Evolutionary conservation across 2,329 filamentous ascomycete species (phyloP), one percentile per base, ranked within the genome.

Genomic region (Botrytis tulipae): DNA sequence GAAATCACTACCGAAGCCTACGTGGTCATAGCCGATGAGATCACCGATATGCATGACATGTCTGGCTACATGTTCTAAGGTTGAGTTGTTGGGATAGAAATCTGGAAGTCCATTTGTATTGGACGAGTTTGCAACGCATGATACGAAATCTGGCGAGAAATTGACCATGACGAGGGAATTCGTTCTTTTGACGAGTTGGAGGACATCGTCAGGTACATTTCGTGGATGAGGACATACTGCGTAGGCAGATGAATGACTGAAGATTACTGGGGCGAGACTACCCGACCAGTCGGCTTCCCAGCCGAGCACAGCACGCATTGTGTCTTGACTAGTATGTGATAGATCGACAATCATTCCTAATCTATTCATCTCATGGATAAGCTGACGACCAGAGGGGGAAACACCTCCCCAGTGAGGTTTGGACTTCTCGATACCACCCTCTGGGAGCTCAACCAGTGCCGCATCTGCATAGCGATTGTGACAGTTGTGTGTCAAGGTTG

Each of bases 341-440:
- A 98, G 86, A 80, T 98, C 95, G 59, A 98, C 92, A n/a, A 98
- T 90, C 91, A 98, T 94, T 40, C 95, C 95, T 2, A 98, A 85
- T 4, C 95, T 89, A 81, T 98, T 98, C 95, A 98, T 98, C 84
- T 98, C 95, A 51, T 86, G 85, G 62, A 98, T 85, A 0, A 98
- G 83, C 20, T 86, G 81, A 70, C 88, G 87, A 7, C 95, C 95
- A 1, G 86, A 86, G 0, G 87, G 84, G 74, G 92, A 95, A 1
- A 98, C 86, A 3, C 95, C 95, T 70, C 87, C 84, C 88, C 91
- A 93, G 73, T 87, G 84, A 0, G 92, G 88, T 70, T 87, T 84
- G 82, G 77, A 83, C 80, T 78, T 74, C 22, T 72, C 71, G 14
- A 77, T 62, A 3, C 71, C 74, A 25, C 76, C 77, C 25, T 71